phyloP scores from a whole-genome alignment of 2,329 filamentous ascomycete genomes.

The Trichoderma breve region DNA sequence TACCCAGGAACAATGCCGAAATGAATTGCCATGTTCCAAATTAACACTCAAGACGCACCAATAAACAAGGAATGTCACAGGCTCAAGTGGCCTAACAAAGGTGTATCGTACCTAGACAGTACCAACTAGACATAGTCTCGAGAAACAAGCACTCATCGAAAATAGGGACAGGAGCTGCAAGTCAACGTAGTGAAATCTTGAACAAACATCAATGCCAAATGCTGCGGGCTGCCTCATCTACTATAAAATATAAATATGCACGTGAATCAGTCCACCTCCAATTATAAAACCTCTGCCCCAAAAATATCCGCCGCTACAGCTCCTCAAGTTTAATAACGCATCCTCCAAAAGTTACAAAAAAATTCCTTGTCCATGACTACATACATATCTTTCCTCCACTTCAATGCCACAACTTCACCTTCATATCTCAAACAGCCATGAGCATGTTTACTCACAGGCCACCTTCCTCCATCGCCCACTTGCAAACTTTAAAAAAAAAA shows the following conservation, averaged over 20 bases:
- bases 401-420: neutral
- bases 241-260: slow-evolving; percentile 3
- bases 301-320: neutral
- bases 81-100: neutral
- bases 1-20: neutral
- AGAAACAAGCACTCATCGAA: neutral
- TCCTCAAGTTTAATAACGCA: neutral
- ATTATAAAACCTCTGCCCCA: slow-evolving; percentile 27
- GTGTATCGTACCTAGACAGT: neutral
- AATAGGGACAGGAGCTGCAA: neutral
- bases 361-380: slow-evolving; percentile 12
- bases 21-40: neutral
- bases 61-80: neutral
- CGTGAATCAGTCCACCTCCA: slow-evolving; percentile 23
- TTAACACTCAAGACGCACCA: neutral
- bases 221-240: slow-evolving; percentile 1
- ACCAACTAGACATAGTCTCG: neutral
- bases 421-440: neutral
- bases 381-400: neutral
- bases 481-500: neutral
- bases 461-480: neutral
- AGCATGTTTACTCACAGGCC: neutral
- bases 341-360: slow-evolving; percentile 29
- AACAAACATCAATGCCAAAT: slow-evolving; percentile 1
- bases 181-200: neutral